phyloP scores from a whole-genome alignment of 805 yeast species.

The Starmerella asiatica region DNA sequence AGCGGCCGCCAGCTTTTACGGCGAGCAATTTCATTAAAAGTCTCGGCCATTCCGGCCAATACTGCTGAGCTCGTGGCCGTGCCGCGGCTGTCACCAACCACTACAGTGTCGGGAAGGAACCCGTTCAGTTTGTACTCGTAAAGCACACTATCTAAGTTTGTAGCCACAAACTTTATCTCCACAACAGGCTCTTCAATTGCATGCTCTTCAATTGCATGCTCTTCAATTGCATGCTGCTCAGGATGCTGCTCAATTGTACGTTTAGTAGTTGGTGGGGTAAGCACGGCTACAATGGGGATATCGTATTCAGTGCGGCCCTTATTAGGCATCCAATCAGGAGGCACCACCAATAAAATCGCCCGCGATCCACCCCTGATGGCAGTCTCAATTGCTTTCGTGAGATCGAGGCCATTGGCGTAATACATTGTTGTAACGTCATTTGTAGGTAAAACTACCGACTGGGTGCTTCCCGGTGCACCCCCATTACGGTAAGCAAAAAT shows the following conservation, averaged over 20 bases:
- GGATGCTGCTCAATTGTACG: neutral
- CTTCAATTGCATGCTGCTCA: neutral
- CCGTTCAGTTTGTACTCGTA: conserved; percentile 10
- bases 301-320: conserved; percentile 3
- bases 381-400: neutral
- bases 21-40: neutral
- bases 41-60: conserved; percentile 4
- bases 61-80: conserved; percentile 3
- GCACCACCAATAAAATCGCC: conserved; percentile 8
- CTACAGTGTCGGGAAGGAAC: conserved; percentile 4
- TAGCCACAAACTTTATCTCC: neutral
- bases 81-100: conserved; percentile 9
- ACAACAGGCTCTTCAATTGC: neutral
- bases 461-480: neutral
- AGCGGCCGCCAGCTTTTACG: conserved; percentile 12
- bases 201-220: neutral
- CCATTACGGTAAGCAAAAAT: neutral
- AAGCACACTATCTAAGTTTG: neutral
- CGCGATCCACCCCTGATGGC: neutral
- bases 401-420: neutral
- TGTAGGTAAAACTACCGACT: neutral
- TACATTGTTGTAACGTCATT: neutral
- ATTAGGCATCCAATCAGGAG: conserved; percentile 11
- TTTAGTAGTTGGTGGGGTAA: neutral
- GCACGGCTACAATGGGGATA: conserved; percentile 10